Conservation (phyloP, 2,329 filamentous ascomycete genomes). For the Cladosporium sp. region DNA sequence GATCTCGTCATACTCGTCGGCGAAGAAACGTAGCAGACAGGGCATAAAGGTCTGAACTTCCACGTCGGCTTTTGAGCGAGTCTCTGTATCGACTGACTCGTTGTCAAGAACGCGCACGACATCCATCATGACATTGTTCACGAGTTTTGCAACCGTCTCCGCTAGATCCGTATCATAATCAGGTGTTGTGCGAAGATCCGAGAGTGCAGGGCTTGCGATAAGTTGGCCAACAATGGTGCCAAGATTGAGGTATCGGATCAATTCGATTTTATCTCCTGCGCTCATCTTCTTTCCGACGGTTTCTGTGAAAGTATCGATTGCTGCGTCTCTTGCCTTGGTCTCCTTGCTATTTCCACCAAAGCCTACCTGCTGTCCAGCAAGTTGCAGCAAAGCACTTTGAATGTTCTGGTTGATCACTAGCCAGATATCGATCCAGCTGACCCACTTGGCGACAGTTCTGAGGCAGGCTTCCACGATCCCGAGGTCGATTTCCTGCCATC, state of each 20-base stretch:
- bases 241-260: slow-evolving; percentile 88
- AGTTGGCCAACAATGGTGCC: slow-evolving; percentile 81
- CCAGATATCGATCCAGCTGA: slow-evolving; percentile 97
- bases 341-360: slow-evolving; percentile 52
- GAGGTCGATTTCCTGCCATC: slow-evolving; percentile 64
- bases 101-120: slow-evolving; percentile 83
- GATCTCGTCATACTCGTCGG: slow-evolving; percentile 96
- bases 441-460: slow-evolving; percentile 92
- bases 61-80: slow-evolving; percentile 70
- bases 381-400: slow-evolving; percentile 76
- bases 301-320: slow-evolving; percentile 91
- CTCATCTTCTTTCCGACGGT: slow-evolving; percentile 99
- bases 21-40: slow-evolving; percentile 87
- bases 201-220: slow-evolving; percentile 74
- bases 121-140: slow-evolving; percentile 84
- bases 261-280: slow-evolving; percentile 82
- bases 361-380: slow-evolving; percentile 69
- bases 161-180: slow-evolving; percentile 94
- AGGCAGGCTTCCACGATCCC: slow-evolving; percentile 83
- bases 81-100: slow-evolving; percentile 56
- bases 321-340: slow-evolving; percentile 81
- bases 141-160: slow-evolving; percentile 89
- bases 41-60: slow-evolving; percentile 80
- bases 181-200: slow-evolving; percentile 72
- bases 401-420: slow-evolving; percentile 87